phyloP scores from a whole-genome alignment of 768 basidiomycete species.

The Mycena alexandri region DNA sequence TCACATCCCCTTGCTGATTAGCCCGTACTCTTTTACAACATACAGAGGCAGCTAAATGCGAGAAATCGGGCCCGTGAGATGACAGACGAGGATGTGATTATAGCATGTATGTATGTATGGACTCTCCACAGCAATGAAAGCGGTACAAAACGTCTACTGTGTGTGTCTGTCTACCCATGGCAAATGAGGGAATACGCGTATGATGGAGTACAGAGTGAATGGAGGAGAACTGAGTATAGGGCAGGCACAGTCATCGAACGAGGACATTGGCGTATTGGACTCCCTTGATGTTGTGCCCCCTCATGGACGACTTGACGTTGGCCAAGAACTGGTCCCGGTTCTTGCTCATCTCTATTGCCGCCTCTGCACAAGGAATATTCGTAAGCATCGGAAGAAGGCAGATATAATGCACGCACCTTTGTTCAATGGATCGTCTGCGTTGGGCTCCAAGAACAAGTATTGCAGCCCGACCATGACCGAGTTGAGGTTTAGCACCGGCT shows the following conservation, averaged over 20 bases:
- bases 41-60: conserved; percentile 85
- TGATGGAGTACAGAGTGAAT: conserved; percentile 50
- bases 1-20: conserved; percentile 92
- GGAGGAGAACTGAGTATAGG: conserved; percentile 37
- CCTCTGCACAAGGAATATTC: conserved; percentile 69
- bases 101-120: conserved; percentile 37
- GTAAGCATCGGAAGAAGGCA: not conserved
- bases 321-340: conserved; percentile 85
- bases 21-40: conserved; percentile 92
- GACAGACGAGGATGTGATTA: conserved; percentile 32
- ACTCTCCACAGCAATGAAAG: conserved; percentile 36
- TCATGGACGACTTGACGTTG: conserved; percentile 92
- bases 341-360: conserved; percentile 93
- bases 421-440: conserved; percentile 98
- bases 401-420: conserved; percentile 74
- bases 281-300: conserved; percentile 82
- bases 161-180: conserved; percentile 47
- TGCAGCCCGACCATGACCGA: conserved; percentile 99
- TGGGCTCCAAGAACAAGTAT: conserved; percentile 98
- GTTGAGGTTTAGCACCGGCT: conserved; percentile 97
- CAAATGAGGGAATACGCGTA: conserved; percentile 33
- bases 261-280: conserved; percentile 84
- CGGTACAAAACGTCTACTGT: conserved; percentile 38
- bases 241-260: conserved; percentile 51
- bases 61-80: not conserved